Base-by-base conservation (phyloP, 257 asterid genomes). In the Capsicum baccatum region DNA sequence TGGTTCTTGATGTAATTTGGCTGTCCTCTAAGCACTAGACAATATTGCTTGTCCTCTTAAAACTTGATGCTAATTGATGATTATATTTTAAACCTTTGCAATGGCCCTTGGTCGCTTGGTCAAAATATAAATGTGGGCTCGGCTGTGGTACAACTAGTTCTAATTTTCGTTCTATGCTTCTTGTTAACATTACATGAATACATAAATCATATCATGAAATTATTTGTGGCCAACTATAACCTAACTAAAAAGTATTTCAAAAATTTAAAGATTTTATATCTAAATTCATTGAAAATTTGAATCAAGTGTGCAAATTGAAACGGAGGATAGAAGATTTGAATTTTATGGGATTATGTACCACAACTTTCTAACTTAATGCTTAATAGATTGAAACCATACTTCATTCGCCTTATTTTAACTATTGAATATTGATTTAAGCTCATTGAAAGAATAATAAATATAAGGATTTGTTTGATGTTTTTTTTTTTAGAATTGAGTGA, bases 1-100 rank as follows among this genome's bases (percentile, higher is more conserved):
- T 85, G 56, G 86, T 96, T 79, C 92, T 94, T 83, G 97, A 93
- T 79, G 98, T 94, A 17, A 15, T 92, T 44, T 90, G 90, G 87
- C 88, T 95, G 52, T 88, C 94, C 39, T 88, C 95, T 82, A 89
- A 84, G 89, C 54, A 26, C 57, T 68, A 60, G 79, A 8, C 47
- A 54, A 10, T 54, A 54, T 35, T 67, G 13, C 37, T 21, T 17
- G 21, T 76, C 52, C 42, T 3, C 81, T 13, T 74, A 48, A 48
- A 48, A 48, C 17, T 74, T 9, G 10, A 74, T 74, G 80, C 80
- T 12, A 70, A 9, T 26, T n/a, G 16, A 12, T n/a, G 16, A 12
- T 76, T 76, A 21, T 26, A 48, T 33, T 14, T 26, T 76, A 9
- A 54, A 26, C 63, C 62, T 50, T 78, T 78, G 62, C 48, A 5